Base-by-base conservation (phyloP, 495 filamentous ascomycete genomes). In the Neurospora sp. region DNA sequence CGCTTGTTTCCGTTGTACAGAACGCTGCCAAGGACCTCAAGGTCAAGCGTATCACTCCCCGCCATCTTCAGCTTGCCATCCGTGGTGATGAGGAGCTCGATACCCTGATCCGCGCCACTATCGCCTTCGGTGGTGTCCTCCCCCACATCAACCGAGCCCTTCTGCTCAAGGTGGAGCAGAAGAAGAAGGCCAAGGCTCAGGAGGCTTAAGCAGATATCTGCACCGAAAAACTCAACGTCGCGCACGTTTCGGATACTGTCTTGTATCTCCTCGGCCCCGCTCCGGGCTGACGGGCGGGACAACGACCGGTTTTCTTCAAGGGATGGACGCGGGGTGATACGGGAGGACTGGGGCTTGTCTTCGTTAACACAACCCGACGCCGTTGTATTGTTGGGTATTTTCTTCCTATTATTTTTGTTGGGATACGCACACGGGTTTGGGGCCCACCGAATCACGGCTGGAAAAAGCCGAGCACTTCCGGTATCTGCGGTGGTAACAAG, bases 1-100 rank as follows among this genome's bases (percentile, higher is more conserved):
- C 20, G 31, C 37, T 7, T 72, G n/a, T 14, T 59, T 4, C 39
- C 20, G 62, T 70, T 76, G 66, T 69, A 62, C 76, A 89, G 88
- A 99, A 99, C 81, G 96, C 96, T 41, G 96, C 96, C 82, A 98
- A 98, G 87, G 96, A 99, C 83, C 91, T 98, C 78, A 99, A 99
- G 84, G 96, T 98, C 85, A 99, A 98, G 92, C 96, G 96, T 84
- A 99, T 99, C 85, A 99, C 96, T 4, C 96, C 96, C 39, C 96
- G 96, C 80, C 96, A 99, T 83, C 86, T 99, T 76, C 96, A 99
- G 83, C 93, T 99, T 69, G 96, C 96, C 77, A 99, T 99, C 83
- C 94, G 96, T 77, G 96, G 96, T 79, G 96, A 99, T 82, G 96
- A 99, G 86, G 96, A 99, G 85, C 87, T 99, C 76, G 96, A 99